These are phyloP conservation scores for Cutaneotrichosporon mucoides DNA, from an alignment of 1,284 basidiomycete genomes.

Conservation along the genomic window DNA sequence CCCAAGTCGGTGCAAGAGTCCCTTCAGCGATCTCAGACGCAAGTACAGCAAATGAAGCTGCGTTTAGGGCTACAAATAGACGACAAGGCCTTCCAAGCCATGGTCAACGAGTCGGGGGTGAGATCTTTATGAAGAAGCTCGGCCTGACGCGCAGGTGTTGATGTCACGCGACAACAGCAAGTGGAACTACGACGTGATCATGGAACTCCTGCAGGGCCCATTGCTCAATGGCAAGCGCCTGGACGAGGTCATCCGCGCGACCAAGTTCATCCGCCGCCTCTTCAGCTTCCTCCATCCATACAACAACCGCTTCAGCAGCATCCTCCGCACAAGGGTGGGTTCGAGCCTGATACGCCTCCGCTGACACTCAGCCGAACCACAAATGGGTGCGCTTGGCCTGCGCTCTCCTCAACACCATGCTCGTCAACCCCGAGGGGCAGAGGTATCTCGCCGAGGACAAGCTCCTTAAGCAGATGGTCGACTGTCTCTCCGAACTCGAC, in stretches of 20 bases:
- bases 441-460: constrained; percentile 83
- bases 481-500: constrained; percentile 86
- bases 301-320: constrained; percentile 75
- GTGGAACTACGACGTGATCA: constrained; percentile 87
- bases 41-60: constrained; percentile 83
- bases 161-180: constrained; percentile 82
- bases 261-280: constrained; percentile 81
- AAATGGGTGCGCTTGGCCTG: constrained; percentile 85
- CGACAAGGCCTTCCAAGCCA: constrained; percentile 78
- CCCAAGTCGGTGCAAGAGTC: constrained; percentile 60
- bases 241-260: constrained; percentile 89
- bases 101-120: constrained; percentile 78
- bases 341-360: background rate
- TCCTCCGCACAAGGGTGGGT: constrained; percentile 66
- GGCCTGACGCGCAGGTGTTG: constrained; percentile 60
- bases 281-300: constrained; percentile 93
- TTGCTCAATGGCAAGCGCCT: constrained; percentile 86
- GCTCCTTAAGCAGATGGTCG: constrained; percentile 77
- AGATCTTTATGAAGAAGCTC: background rate
- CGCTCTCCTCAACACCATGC: constrained; percentile 72
- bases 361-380: constrained; percentile 58
- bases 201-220: constrained; percentile 88
- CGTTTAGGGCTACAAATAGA: constrained; percentile 90
- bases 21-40: constrained; percentile 78
- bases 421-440: constrained; percentile 76